phyloP scores from a whole-genome alignment of 169 alveolate species.

The Eimeria tenella region DNA sequence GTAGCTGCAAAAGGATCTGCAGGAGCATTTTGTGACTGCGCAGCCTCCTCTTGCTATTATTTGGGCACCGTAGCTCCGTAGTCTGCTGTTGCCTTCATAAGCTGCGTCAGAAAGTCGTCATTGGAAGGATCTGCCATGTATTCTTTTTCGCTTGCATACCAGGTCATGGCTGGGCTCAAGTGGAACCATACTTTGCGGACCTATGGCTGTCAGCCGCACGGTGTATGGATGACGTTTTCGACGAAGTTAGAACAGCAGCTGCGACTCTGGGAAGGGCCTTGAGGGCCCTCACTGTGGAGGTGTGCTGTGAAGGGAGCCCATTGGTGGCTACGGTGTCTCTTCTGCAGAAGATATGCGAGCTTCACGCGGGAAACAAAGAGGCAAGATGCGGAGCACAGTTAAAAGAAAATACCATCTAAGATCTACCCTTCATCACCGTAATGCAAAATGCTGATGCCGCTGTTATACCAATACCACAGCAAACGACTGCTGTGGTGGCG shows the following conservation, averaged over 20 bases:
- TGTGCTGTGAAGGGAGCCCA: slow-evolving; percentile 58
- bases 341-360: slow-evolving; percentile 63
- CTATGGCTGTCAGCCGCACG: slow-evolving; percentile 67
- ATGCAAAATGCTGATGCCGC: not conserved
- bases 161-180: slow-evolving; percentile 66
- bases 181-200: slow-evolving; percentile 31
- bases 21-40: too few relatives aligned
- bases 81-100: not conserved
- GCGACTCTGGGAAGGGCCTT: slow-evolving; percentile 53
- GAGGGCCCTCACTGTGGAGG: slow-evolving; percentile 59
- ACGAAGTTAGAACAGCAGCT: slow-evolving; percentile 68
- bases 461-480: not conserved
- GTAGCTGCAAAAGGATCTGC: too few relatives aligned
- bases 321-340: slow-evolving; percentile 55
- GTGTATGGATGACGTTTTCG: slow-evolving; percentile 52
- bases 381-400: not conserved
- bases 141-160: not conserved
- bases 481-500: too few relatives aligned
- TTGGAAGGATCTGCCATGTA: not conserved
- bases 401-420: not conserved
- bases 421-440: too few relatives aligned
- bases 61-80: not conserved
- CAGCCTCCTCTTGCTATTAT: too few relatives aligned
- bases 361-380: slow-evolving; percentile 69
- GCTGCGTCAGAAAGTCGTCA: not conserved